Evolutionary conservation across 306 rosid genomes (phyloP), one percentile per base, ranked within the genome.

Genomic region (Pyrus betulifolia): DNA sequence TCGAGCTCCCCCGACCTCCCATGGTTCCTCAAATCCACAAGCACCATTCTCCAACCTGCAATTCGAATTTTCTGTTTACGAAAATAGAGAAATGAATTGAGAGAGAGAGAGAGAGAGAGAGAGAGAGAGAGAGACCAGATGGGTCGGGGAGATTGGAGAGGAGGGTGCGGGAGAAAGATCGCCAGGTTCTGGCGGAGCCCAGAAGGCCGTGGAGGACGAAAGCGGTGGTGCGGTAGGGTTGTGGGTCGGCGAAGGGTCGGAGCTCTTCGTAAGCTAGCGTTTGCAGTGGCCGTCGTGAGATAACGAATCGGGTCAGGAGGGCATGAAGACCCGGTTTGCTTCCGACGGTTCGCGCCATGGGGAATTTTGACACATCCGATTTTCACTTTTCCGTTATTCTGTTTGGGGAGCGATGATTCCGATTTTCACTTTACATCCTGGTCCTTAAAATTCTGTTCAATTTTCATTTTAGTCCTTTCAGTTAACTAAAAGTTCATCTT

Each of bases 21-120:
- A 45, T 95, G 97, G 84, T 92, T 92, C 84, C 98, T 88, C 82
- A 95, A 85, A 83, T 95, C 98, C 84, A 95, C 84, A 57, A 85
- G 76, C 87, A 92, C 97, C 86, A 79, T 76, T 81, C 98, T 95
- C 98, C 98, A 95, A 35, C 79, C 78, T 71, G 18, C n/a, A 52
- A 40, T 40, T 40, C 45, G 45, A 40, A 9, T 40, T 40, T 40
- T 40, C 0, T 40, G 45, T 33, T 4, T 21, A 25, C 12, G 5
- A 21, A 55, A 15, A 42, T 11, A 14, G 25, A n/a, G 25, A 14
- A 38, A 27, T 49, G 65, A 52, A 1, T 18, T 27, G 18, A 42
- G 31, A 30, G 31, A 31, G 33, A 12, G 45, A 49, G 67, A 1
- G n/a, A 58, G 10, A 80, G 42, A 61, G 58, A 18, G 2, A 28